These are phyloP conservation scores for Chlamydomonas sphaeroides DNA, from an alignment of 139 green algal genomes.

Conservation along the genomic window DNA sequence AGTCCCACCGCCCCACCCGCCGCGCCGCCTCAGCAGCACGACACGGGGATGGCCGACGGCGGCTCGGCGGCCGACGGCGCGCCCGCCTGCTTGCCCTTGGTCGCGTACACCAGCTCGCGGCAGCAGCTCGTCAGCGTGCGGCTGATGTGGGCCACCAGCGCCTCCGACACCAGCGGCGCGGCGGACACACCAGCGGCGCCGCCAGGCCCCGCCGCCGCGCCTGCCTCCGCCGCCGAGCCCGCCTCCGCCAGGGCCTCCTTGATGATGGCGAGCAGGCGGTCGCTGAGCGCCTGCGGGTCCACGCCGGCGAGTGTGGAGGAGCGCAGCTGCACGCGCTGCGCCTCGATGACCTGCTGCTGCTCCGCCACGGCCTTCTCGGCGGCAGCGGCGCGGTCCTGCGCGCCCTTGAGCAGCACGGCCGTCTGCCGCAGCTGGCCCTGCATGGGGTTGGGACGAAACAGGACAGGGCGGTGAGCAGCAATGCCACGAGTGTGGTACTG, in stretches of 20 bases:
- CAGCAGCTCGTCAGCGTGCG: constrained; percentile 45
- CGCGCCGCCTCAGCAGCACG: constrained; percentile 44
- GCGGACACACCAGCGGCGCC: neutral
- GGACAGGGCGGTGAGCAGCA: too few species aligned
- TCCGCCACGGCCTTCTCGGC: constrained; percentile 31
- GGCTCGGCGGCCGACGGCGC: constrained; percentile 20
- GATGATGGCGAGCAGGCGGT: constrained; percentile 38
- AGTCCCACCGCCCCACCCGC: neutral
- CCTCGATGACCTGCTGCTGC: constrained; percentile 16
- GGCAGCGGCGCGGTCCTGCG: constrained; percentile 15
- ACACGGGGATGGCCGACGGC: constrained; percentile 41
- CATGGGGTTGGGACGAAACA: too few species aligned
- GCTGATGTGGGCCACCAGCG: constrained; percentile 43
- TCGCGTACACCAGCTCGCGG: constrained; percentile 41
- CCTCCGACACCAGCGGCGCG: constrained; percentile 28
- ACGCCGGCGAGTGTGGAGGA: neutral
- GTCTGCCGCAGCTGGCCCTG: constrained; percentile 24
- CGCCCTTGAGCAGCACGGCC: neutral
- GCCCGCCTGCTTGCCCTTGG: constrained; percentile 5
- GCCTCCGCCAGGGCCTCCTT: constrained; percentile 38
- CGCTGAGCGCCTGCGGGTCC: constrained; percentile 19
- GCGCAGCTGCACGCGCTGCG: constrained; percentile 23
- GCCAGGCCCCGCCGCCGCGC: neutral
- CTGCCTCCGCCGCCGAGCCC: too few species aligned
- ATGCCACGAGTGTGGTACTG: too few species aligned